Conservation (phyloP, 805 yeast species). For the Martiniozyma abietophila region DNA sequence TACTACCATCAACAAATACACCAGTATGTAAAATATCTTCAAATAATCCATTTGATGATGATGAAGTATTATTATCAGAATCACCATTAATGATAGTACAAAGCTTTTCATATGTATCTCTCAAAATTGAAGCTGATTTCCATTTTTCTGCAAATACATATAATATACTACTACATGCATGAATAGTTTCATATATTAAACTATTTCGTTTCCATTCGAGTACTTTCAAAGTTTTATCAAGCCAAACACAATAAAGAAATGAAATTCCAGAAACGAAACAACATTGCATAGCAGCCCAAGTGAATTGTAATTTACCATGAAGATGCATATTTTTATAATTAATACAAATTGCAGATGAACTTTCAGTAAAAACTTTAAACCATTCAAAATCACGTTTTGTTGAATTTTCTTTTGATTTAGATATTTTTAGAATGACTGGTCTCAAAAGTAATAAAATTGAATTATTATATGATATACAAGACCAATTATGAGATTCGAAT, state of each 20-base stretch:
- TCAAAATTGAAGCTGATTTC: conserved; percentile 19
- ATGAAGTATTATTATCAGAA: conserved; percentile 4
- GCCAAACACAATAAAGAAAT: conserved; percentile 26
- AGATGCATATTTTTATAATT: conserved; percentile 22
- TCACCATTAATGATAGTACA: conserved; percentile 11
- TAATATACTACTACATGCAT: conserved; percentile 23
- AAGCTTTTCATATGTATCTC: conserved; percentile 24
- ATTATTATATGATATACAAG: conserved; percentile 27
- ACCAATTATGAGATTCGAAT: conserved; percentile 28
- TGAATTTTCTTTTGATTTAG: conserved; percentile 11
- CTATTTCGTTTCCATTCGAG: conserved; percentile 20
- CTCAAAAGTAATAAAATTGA: conserved; percentile 24
- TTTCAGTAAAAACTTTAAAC: conserved; percentile 27
- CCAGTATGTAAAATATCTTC: conserved; percentile 4
- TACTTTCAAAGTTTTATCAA: conserved; percentile 19
- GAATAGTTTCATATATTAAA: conserved; percentile 23
- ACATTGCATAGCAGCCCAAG: conserved; percentile 27
- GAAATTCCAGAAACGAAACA: conserved; percentile 25
- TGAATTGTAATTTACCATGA: conserved; percentile 20
- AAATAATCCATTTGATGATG: not conserved
- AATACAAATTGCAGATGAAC: conserved; percentile 24
- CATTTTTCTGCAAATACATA: conserved; percentile 25
- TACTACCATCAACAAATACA: conserved; percentile 12
- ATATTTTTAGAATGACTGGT: conserved; percentile 23
- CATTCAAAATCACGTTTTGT: conserved; percentile 21